Evolutionary conservation across 2,329 filamentous ascomycete species (phyloP).

Genomic region (Alternaria sp.): DNA sequence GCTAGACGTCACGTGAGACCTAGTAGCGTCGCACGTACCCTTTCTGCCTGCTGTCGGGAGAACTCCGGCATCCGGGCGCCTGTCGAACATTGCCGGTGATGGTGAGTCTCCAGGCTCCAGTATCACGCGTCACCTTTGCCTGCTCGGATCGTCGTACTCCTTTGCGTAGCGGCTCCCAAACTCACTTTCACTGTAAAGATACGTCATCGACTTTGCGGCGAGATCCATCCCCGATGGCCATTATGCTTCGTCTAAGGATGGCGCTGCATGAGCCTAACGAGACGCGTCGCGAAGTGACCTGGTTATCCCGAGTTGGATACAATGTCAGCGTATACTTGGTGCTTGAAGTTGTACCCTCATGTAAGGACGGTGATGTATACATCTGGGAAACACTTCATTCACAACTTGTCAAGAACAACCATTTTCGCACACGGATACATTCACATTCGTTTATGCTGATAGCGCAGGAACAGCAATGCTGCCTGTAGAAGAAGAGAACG

Average conservation of each 20-base stretch:
- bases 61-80: neutral
- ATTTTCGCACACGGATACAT: neutral
- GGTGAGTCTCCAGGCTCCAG: neutral
- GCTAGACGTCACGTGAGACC: neutral
- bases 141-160: neutral
- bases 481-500: neutral
- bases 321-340: neutral
- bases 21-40: neutral
- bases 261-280: neutral
- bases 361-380: neutral
- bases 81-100: neutral
- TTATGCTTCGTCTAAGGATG: neutral
- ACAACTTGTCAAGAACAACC: neutral
- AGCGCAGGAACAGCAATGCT: too few relatives aligned
- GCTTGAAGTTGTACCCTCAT: neutral
- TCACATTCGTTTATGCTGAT: neutral
- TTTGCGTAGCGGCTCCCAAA: neutral
- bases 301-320: neutral
- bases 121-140: neutral
- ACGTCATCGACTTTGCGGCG: neutral
- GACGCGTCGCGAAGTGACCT: neutral
- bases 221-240: neutral
- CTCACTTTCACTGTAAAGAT: neutral
- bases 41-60: neutral
- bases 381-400: neutral